Percentiles rank a stretch among this genome's conserved stretches.
Conservation (phyloP, 352 stramenopile genomes). For the Phytophthora fragariae region DNA sequence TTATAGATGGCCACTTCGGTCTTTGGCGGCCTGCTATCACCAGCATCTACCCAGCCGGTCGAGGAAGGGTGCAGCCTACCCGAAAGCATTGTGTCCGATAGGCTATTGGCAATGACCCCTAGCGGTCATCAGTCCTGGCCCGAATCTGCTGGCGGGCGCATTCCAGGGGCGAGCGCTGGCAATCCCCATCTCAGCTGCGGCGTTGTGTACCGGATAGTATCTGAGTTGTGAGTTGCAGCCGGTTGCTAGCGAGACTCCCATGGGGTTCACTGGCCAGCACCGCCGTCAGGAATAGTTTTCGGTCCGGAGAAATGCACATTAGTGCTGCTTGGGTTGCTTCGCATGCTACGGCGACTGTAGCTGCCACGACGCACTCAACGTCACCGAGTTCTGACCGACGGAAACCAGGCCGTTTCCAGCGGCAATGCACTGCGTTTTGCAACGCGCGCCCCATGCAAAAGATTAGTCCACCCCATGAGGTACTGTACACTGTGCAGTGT, state of each 20-base stretch:
- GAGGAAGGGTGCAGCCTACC: not conserved
- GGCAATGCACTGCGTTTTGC: not conserved
- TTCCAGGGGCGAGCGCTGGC: not conserved
- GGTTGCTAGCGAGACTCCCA: not conserved
- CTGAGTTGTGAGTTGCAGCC: constrained; percentile 28
- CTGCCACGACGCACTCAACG: constrained; percentile 15
- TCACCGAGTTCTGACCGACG: constrained; percentile 1
- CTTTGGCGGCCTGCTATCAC: not conserved
- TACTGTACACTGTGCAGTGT: not conserved
- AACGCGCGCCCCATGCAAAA: constrained; percentile 3
- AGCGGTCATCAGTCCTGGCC: constrained; percentile 5
- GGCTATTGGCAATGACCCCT: not conserved
- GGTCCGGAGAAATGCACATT: constrained; percentile 17
- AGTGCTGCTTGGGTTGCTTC: not conserved
- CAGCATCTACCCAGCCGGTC: not conserved
- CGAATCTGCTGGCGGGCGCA: not conserved
- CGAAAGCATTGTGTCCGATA: not conserved
- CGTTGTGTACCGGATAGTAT: not conserved
- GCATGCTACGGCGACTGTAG: not conserved
- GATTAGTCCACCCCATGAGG: constrained; percentile 16
- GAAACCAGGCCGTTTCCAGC: not conserved
- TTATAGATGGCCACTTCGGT: not conserved
- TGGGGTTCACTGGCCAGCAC: constrained; percentile 19
- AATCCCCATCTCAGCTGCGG: constrained; percentile 15
- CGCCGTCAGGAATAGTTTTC: constrained; percentile 15